Evolutionary conservation across 257 asterid species (phyloP).

Genomic region (Nicotiana paniculata): DNA sequence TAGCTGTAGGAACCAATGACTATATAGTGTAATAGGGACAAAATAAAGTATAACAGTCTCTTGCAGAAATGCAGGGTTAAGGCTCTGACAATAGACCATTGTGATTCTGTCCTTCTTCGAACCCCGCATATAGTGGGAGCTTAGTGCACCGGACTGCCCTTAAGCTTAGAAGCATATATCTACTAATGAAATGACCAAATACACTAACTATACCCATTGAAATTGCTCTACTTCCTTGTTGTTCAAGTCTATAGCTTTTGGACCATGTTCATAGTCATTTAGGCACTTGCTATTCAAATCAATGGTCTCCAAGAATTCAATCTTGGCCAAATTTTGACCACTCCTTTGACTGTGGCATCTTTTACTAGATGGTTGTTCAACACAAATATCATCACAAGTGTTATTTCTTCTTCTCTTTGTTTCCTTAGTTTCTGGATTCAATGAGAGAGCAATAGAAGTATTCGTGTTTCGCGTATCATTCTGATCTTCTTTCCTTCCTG

Average conservation of each 20-base stretch:
- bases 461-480: slow-evolving; percentile 17
- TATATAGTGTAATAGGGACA: background rate
- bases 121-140: too few species aligned
- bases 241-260: slow-evolving; percentile 46
- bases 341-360: slow-evolving; percentile 14
- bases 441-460: slow-evolving; percentile 27
- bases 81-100: too few species aligned
- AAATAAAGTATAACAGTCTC: background rate
- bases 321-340: slow-evolving; percentile 17
- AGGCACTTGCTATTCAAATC: slow-evolving; percentile 51
- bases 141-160: too few species aligned
- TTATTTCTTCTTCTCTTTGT: slow-evolving; percentile 28
- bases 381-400: slow-evolving; percentile 9
- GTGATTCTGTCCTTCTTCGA: too few species aligned
- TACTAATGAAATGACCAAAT: slow-evolving; percentile 1
- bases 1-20: background rate
- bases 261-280: slow-evolving; percentile 31
- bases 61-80: too few species aligned
- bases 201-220: slow-evolving; percentile 22
- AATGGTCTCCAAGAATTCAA: slow-evolving; percentile 20
- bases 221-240: slow-evolving; percentile 26
- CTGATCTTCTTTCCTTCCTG: slow-evolving; percentile 35
- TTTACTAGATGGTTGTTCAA: slow-evolving; percentile 17
- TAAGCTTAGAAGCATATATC: slow-evolving; percentile 2
- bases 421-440: slow-evolving; percentile 23